A percentile compares a stretch with the other conserved stretches of the same genome.
Conservation (phyloP, 1,284 basidiomycete genomes). For the Termitomyces sp. region DNA sequence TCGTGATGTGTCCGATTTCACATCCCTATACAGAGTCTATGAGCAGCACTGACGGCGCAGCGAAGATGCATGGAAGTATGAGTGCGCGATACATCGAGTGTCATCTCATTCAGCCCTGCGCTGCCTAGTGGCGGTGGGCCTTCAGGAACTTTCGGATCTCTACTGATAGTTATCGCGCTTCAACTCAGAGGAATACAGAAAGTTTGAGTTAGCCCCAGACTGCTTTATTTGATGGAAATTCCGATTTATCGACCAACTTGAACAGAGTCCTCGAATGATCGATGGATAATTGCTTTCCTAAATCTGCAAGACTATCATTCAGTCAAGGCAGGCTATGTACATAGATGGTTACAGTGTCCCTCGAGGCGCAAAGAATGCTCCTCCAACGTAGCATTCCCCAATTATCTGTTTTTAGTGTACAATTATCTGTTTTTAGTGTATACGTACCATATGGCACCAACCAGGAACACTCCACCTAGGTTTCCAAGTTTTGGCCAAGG, state of each 20-base stretch:
- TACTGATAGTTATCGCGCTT: not conserved
- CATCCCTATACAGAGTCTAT: not conserved
- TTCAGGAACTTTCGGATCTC: not conserved
- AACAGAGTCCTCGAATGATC: not conserved
- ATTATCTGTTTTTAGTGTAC: not conserved
- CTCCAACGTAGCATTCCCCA: not conserved
- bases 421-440: not conserved
- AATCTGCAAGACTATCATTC: not conserved
- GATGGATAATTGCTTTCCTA: not conserved
- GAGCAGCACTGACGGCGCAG: not conserved
- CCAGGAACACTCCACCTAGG: too few relatives aligned
- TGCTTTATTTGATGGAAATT: constrained; percentile 11
- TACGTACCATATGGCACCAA: not conserved
- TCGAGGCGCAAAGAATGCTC: not conserved
- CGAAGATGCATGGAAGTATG: not conserved
- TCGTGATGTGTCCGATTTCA: not conserved
- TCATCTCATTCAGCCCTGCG: constrained; percentile 2
- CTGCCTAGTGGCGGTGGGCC: not conserved
- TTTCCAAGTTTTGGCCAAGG: not conserved
- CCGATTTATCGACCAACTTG: not conserved
- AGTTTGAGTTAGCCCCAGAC: constrained; percentile 10
- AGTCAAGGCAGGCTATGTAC: not conserved
- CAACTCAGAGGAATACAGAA: not conserved
- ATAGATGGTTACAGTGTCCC: not conserved
- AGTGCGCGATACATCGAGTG: not conserved